Conservation (phyloP, 257 asterid species). For the Agastache rugosa region DNA sequence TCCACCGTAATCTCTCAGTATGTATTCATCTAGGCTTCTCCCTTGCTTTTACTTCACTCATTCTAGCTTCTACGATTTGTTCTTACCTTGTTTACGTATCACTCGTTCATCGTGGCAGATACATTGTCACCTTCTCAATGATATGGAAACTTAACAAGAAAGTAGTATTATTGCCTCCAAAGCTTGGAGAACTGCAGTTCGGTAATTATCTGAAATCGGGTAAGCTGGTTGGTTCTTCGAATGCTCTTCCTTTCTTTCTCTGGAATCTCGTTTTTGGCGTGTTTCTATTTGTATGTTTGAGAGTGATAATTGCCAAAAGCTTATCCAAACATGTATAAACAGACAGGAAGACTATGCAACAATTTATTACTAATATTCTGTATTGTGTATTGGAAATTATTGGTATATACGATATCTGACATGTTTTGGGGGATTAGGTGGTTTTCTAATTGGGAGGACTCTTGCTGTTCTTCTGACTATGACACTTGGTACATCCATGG, state of each 20-base stretch:
- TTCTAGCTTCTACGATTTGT: slow-evolving; percentile 18
- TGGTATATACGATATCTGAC: not conserved
- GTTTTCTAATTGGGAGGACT: slow-evolving; percentile 92
- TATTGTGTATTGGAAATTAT: no score
- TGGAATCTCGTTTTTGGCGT: not conserved
- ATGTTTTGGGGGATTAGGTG: slow-evolving; percentile 58
- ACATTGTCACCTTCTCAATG: slow-evolving; percentile 74
- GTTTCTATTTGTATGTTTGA: not conserved
- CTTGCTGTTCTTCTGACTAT: slow-evolving; percentile 82
- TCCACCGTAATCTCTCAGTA: slow-evolving; percentile 93
- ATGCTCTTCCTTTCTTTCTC: slow-evolving; percentile 1
- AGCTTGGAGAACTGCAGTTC: slow-evolving; percentile 75
- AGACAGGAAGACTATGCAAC: no score
- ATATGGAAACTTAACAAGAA: slow-evolving; percentile 69
- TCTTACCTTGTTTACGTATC: slow-evolving; percentile 25
- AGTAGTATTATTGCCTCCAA: slow-evolving; percentile 80
- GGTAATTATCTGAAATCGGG: slow-evolving; percentile 91
- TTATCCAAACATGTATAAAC: no score
- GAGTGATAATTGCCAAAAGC: no score
- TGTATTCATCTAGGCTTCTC: slow-evolving; percentile 40
- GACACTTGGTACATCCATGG: slow-evolving; percentile 95
- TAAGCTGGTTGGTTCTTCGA: slow-evolving; percentile 39
- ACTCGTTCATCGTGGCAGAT: slow-evolving; percentile 53
- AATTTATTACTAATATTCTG: no score
- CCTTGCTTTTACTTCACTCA: slow-evolving; percentile 26